Base-by-base conservation (phyloP, 257 asterid species). In the Solanum chmielewskii region DNA sequence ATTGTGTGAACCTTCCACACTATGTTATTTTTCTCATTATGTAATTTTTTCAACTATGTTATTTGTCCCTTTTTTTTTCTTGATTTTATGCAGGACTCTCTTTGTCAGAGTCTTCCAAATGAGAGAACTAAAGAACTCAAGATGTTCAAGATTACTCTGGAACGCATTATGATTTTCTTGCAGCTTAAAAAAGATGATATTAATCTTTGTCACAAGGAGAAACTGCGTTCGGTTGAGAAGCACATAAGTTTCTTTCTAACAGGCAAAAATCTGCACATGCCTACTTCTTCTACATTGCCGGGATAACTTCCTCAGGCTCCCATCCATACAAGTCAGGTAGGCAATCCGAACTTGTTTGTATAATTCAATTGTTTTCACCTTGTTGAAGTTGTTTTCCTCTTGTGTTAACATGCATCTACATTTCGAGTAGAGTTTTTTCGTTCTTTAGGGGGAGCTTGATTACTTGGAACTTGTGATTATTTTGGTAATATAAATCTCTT, bases 51-150 rank as follows among this genome's bases (percentile, higher is more conserved):
- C 11, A 41, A 8, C 33, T 2, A 31, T 31, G 33, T 31, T 31
- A 31, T 31, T 31, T 31, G 33, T 31, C 33, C 33, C 64, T 2
- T 15, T 84, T 84, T 84, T 37, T 21, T 20, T 66, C 11, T 11
- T 78, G 84, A 56, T 78, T 89, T 93, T 90, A 94, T 95, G 96
- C 96, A 93, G 78, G 97, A 93, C 89, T 84, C 94, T 82, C 90
- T 90, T 90, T 93, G 96, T 85, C 98, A 93, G 88, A 95, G 90
- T 85, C 94, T 95, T 15, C 90, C 91, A 88, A 92, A 89, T 78
- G 98, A 94, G 69, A 95, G 94, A 84, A 90, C 94, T 83, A 98
- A 97, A 11, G 94, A 91, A 87, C 94, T 97, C 41, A 92, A 92
- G 86, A 77, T 89, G 86, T 95, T 92, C 75, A 95, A 95, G 94